A percentile compares a stretch with the other conserved stretches of the same genome.
These are phyloP conservation scores for Arthromyces matolae DNA, from an alignment of 768 basidiomycete species.

Conservation along the genomic window DNA sequence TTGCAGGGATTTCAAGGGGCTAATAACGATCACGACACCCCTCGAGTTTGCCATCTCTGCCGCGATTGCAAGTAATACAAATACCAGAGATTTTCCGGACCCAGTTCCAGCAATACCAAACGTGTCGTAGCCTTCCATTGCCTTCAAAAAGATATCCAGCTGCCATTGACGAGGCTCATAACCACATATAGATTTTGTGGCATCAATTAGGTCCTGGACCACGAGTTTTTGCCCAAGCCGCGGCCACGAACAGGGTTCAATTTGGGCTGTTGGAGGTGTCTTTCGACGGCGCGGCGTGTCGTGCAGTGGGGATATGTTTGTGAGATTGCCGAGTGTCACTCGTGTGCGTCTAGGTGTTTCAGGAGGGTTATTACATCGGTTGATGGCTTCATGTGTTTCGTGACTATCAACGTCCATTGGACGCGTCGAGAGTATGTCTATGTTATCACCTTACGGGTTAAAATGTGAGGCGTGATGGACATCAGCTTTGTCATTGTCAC, in stretches of 20 bases:
- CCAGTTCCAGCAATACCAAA: slow-evolving; percentile 13
- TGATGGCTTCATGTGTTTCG: no score
- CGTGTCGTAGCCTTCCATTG: slow-evolving; percentile 1
- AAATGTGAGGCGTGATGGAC: no score
- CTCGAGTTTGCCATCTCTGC: slow-evolving; percentile 5
- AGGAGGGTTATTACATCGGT: no score
- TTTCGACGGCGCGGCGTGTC: slow-evolving; percentile 4
- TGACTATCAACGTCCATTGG: no score
- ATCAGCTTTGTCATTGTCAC: no score
- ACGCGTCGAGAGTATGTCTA: no score
- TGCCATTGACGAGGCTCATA: slow-evolving; percentile 1
- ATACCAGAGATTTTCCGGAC: slow-evolving; percentile 14
- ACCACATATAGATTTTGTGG: background rate
- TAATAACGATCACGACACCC: slow-evolving; percentile 11
- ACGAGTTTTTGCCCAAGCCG: background rate
- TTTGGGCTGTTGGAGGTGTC: background rate
- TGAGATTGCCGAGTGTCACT: no score
- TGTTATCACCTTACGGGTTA: no score
- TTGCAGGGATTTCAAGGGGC: slow-evolving; percentile 13
- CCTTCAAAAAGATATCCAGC: slow-evolving; percentile 1
- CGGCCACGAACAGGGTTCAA: background rate
- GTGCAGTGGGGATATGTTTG: background rate
- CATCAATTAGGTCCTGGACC: background rate
- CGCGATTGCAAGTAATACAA: slow-evolving; percentile 5
- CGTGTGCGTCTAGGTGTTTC: no score